A percentile compares a stretch with the other conserved stretches of the same genome.
phyloP scores from a whole-genome alignment of 352 stramenopile genomes.

The Phytophthora tubulina region DNA sequence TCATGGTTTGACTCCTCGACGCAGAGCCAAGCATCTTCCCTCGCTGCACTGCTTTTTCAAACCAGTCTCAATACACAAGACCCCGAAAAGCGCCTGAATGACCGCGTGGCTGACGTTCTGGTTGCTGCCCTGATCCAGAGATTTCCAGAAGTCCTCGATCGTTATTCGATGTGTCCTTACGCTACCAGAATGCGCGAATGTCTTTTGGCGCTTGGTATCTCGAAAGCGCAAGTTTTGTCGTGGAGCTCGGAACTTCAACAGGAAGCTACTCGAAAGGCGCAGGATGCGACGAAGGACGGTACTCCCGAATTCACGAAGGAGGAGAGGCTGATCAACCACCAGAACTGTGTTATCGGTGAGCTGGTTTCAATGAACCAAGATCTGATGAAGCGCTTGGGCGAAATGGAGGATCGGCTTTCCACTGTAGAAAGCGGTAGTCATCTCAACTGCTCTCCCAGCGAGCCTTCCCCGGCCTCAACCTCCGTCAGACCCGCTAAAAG shows the following conservation, averaged over 20 bases:
- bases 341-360: conserved; percentile 18
- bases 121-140: conserved; percentile 3
- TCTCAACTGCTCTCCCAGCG: too few species aligned
- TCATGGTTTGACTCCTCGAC: conserved; percentile 15
- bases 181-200: not conserved
- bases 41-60: too few species aligned
- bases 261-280: not conserved
- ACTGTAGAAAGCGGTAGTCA: too few species aligned
- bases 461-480: too few species aligned
- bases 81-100: conserved; percentile 6
- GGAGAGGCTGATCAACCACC: conserved; percentile 18
- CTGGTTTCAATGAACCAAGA: conserved; percentile 14
- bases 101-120: not conserved
- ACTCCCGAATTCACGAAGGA: not conserved
- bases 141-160: conserved; percentile 13
- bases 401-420: conserved; percentile 11
- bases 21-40: not conserved
- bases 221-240: too few species aligned
- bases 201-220: conserved; percentile 1
- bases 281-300: not conserved
- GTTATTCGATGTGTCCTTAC: conserved; percentile 15
- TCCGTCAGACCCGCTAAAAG: too few species aligned
- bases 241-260: conserved; percentile 14
- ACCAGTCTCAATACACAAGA: conserved; percentile 12
- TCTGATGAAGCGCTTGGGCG: conserved; percentile 1